phyloP scores from a whole-genome alignment of 331 rosid species.

The Rhamnella rubrinervis region DNA sequence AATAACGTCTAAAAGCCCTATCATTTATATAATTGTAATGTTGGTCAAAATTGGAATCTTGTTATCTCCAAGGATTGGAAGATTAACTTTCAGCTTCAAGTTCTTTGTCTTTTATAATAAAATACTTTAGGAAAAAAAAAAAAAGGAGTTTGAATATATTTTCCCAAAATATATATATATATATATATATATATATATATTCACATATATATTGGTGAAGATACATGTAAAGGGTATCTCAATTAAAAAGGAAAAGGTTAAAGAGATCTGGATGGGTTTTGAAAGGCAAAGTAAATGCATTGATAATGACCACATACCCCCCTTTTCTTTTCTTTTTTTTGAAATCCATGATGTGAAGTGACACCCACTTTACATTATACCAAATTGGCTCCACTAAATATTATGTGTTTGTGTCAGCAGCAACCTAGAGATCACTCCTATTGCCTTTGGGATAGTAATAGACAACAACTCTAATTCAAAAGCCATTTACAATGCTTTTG shows the following conservation, averaged over 20 bases:
- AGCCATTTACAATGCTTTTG: no score
- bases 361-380: constrained; percentile 30
- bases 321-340: background rate
- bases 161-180: no score
- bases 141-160: no score
- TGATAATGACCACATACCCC: constrained; percentile 24
- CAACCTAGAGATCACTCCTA: background rate
- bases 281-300: constrained; percentile 12
- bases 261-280: constrained; percentile 15
- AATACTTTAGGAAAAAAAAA: no score
- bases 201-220: background rate
- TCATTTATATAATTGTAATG: no score
- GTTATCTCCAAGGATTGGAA: no score
- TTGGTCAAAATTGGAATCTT: no score
- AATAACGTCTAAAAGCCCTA: no score
- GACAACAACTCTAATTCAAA: background rate
- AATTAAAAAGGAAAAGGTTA: background rate
- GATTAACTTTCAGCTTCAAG: background rate
- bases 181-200: no score
- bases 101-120: background rate
- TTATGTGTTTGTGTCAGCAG: constrained; percentile 20
- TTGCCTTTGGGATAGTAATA: constrained; percentile 11
- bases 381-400: constrained; percentile 16
- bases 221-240: background rate
- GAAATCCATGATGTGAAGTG: constrained; percentile 33